phyloP scores from a whole-genome alignment of 106 monocot species.

The Vanilla planifolia region DNA sequence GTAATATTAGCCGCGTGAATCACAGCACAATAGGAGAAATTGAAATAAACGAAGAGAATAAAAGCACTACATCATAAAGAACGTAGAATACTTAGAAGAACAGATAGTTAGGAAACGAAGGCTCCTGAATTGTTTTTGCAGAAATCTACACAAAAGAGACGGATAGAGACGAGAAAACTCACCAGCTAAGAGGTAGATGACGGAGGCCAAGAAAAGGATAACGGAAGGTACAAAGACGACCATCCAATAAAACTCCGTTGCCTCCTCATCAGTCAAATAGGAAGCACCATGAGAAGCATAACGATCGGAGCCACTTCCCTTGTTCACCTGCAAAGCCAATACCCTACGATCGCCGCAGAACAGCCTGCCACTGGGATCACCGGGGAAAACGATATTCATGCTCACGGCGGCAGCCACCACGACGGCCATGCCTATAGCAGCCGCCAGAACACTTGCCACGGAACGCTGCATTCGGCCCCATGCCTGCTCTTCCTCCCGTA shows the following conservation, averaged over 20 bases:
- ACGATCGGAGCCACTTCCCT: constrained; percentile 28
- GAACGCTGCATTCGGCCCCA: constrained; percentile 57
- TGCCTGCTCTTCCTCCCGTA: constrained; percentile 63
- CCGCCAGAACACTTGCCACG: constrained; percentile 19
- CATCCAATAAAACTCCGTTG: constrained; percentile 86
- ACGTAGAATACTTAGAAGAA: no score
- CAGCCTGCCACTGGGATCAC: constrained; percentile 38
- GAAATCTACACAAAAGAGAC: background rate
- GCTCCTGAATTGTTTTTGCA: background rate
- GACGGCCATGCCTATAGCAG: constrained; percentile 22
- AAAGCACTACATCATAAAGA: no score
- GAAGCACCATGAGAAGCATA: constrained; percentile 62
- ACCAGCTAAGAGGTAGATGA: constrained; percentile 66
- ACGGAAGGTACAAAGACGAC: constrained; percentile 77
- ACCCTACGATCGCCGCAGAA: constrained; percentile 62
- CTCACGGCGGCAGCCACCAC: constrained; percentile 46
- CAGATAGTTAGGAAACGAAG: no score
- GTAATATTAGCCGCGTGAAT: no score
- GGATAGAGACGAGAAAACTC: constrained; percentile 6
- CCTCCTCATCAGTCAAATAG: constrained; percentile 79
- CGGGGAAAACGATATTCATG: constrained; percentile 68
- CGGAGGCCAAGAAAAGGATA: constrained; percentile 58
- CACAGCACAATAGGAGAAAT: no score
- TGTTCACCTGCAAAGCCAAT: constrained; percentile 38
- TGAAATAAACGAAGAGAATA: no score